Evolutionary conservation across 495 filamentous ascomycete species (phyloP).

Genomic region (Recurvomyces mirabilis): DNA sequence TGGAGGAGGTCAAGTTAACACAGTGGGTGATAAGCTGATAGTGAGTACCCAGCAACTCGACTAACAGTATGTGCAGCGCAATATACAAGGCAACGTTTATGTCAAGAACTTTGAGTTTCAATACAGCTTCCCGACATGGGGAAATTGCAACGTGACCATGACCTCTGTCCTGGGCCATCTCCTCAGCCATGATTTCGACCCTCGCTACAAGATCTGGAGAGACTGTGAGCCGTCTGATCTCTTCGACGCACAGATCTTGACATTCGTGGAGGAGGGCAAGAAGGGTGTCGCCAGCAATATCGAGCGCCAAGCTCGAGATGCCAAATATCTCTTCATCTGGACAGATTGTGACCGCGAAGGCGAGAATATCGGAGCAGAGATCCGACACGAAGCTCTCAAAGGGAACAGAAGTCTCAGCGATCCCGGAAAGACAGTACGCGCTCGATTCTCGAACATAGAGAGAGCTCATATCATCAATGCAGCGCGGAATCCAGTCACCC

Average conservation of each 20-base stretch:
- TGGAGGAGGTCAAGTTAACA: conserved; percentile 50
- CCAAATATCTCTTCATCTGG: conserved; percentile 79
- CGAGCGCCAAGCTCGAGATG: conserved; percentile 55
- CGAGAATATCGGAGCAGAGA: conserved; percentile 91
- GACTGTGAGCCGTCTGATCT: conserved; percentile 65
- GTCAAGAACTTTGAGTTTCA: conserved; percentile 91
- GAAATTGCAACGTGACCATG: conserved; percentile 74
- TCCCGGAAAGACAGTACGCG: conserved; percentile 57
- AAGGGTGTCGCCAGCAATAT: conserved; percentile 77
- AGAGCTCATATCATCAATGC: conserved; percentile 85
- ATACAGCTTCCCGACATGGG: conserved; percentile 79
- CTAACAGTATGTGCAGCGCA: conserved; percentile 32
- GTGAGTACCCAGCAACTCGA: no score
- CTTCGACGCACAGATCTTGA: conserved; percentile 70
- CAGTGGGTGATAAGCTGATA: conserved; percentile 48
- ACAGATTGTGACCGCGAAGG: conserved; percentile 98
- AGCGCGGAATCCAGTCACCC: conserved; percentile 58
- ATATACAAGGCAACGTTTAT: conserved; percentile 54
- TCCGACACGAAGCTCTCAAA: conserved; percentile 64
- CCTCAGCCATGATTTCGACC: conserved; percentile 57
- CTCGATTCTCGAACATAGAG: conserved; percentile 92
- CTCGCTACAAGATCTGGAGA: conserved; percentile 62
- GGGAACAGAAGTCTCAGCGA: conserved; percentile 53
- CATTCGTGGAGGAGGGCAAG: conserved; percentile 59
- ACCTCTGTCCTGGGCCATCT: conserved; percentile 85